phyloP scores from a whole-genome alignment of 805 yeast genomes.

The Debaryomyces maramus region DNA sequence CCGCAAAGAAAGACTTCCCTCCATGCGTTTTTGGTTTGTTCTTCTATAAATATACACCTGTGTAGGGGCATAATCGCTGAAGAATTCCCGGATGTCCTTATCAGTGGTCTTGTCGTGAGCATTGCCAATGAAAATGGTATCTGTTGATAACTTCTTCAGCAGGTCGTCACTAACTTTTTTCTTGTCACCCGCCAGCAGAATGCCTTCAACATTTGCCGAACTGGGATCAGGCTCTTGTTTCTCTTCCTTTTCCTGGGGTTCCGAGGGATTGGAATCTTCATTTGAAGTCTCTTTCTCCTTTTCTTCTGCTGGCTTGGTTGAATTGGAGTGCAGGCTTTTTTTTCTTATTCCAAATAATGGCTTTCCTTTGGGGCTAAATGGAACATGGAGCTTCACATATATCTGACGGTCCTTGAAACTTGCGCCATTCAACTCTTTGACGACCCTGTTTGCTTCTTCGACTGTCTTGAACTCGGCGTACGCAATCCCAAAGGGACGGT shows the following conservation, averaged over 20 bases:
- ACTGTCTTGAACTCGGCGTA: conserved; percentile 35
- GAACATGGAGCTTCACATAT: conserved; percentile 41
- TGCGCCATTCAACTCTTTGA: conserved; percentile 24
- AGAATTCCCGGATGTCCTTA: conserved; percentile 44
- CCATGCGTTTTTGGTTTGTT: conserved; percentile 22
- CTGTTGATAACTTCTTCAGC: conserved; percentile 28
- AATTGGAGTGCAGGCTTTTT: neutral
- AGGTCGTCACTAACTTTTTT: neutral
- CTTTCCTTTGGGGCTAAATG: conserved; percentile 32
- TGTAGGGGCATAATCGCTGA: conserved; percentile 45
- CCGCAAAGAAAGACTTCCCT: conserved; percentile 22
- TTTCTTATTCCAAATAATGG: conserved; percentile 3
- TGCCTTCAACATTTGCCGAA: neutral
- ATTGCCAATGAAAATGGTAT: conserved; percentile 47
- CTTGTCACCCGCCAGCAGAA: neutral
- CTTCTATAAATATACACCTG: conserved; percentile 49
- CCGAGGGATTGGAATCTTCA: neutral
- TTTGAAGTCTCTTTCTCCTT: conserved; percentile 1
- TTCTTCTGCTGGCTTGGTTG: neutral
- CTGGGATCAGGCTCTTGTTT: neutral
- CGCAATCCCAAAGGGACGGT: conserved; percentile 56
- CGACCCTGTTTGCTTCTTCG: conserved; percentile 30
- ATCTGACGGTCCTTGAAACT: conserved; percentile 39
- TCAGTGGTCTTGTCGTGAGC: conserved; percentile 43
- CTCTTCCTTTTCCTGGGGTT: conserved; percentile 3